Conservation (phyloP, 2,329 filamentous ascomycete species). For the Neonectria ditissima region DNA sequence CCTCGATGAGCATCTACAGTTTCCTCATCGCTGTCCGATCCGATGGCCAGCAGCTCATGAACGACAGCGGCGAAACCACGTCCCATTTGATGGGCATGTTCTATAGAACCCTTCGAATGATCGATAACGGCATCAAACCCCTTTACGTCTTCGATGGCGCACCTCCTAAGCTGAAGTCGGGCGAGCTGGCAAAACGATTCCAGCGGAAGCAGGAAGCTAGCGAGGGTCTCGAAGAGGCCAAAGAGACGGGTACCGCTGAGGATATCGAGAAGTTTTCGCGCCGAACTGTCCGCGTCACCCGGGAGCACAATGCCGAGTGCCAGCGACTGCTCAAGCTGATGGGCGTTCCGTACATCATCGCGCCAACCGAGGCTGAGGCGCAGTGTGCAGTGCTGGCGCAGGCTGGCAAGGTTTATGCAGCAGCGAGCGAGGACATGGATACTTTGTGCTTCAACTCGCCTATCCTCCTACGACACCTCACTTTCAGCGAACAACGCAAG, state of each 20-base stretch:
- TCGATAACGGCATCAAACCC: slow-evolving; percentile 98
- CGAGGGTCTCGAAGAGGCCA: slow-evolving; percentile 92
- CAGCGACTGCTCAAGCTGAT: slow-evolving; percentile 91
- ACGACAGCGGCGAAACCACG: slow-evolving; percentile 94
- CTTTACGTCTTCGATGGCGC: slow-evolving; percentile 98
- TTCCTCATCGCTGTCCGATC: slow-evolving; percentile 98
- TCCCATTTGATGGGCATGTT: slow-evolving; percentile 99
- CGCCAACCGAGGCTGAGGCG: slow-evolving; percentile 96
- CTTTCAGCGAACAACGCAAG: slow-evolving; percentile 96
- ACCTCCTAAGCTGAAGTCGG: slow-evolving; percentile 96
- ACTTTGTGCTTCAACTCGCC: slow-evolving; percentile 95
- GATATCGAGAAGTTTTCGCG: slow-evolving; percentile 99
- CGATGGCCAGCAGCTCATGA: slow-evolving; percentile 95
- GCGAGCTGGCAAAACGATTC: slow-evolving; percentile 95
- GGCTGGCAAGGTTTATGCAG: slow-evolving; percentile 95
- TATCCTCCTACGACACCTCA: slow-evolving; percentile 90
- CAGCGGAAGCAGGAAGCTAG: slow-evolving; percentile 93
- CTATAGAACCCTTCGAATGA: slow-evolving; percentile 97
- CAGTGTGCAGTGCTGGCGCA: slow-evolving; percentile 92
- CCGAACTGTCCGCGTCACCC: slow-evolving; percentile 92
- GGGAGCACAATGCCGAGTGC: slow-evolving; percentile 96
- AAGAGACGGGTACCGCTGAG: slow-evolving; percentile 94
- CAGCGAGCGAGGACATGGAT: slow-evolving; percentile 98
- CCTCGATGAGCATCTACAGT: slow-evolving; percentile 98
- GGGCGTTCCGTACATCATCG: slow-evolving; percentile 95